Conservation (phyloP, 768 basidiomycete genomes). For the Holtermanniella nyarrowii region DNA sequence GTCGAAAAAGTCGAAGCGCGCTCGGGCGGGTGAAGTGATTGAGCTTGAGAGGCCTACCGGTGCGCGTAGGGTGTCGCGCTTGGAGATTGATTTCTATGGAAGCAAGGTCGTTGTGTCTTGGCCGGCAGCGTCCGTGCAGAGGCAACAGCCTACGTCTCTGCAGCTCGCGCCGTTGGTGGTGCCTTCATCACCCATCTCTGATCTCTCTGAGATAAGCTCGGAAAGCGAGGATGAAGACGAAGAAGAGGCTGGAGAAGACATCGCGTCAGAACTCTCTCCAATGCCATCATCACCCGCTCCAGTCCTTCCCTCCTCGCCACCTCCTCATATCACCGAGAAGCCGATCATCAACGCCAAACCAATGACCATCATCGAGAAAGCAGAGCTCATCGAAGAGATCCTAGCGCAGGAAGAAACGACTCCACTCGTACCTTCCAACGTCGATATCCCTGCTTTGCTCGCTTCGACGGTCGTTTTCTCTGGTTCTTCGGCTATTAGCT, state of each 20-base stretch:
- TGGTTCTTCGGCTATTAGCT: conserved; percentile 28
- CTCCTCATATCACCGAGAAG: neutral
- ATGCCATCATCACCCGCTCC: neutral
- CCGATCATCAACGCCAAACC: conserved; percentile 3
- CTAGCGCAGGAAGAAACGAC: conserved; percentile 2
- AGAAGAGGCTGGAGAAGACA: neutral
- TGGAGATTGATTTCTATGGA: conserved; percentile 23
- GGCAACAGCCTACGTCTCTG: neutral
- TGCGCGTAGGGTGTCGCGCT: conserved; percentile 1
- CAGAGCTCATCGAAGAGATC: neutral
- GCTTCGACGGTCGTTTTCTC: conserved; percentile 39
- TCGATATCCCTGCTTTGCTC: conserved; percentile 32
- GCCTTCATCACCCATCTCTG: neutral
- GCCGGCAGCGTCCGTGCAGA: too few relatives aligned
- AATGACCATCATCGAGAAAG: conserved; percentile 2
- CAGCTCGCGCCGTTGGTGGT: neutral
- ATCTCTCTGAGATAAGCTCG: neutral
- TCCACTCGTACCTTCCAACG: conserved; percentile 7
- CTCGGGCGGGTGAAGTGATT: conserved; percentile 11
- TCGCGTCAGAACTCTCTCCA: neutral
- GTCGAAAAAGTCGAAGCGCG: neutral
- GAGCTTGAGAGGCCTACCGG: conserved; percentile 1
- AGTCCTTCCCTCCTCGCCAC: neutral
- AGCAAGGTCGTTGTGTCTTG: conserved; percentile 10
- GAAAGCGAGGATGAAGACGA: neutral